phyloP scores from a whole-genome alignment of 345 rosid species.

The Psidium guajava region DNA sequence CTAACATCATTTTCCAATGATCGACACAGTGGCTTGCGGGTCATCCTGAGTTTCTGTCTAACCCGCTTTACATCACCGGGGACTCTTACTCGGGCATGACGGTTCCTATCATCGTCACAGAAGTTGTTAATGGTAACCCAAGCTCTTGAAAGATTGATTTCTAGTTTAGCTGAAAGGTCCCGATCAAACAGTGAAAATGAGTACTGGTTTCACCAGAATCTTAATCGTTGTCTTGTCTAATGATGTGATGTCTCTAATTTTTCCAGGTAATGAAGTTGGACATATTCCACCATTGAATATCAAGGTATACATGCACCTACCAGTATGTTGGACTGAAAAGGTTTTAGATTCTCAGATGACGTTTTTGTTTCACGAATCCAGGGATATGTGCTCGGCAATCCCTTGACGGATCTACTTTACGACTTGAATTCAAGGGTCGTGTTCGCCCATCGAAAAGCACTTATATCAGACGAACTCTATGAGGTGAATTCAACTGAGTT shows the following conservation, averaged over 20 bases:
- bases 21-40: conserved; percentile 19
- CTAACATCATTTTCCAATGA: background rate
- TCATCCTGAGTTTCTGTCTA: conserved; percentile 12
- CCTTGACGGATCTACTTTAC: conserved; percentile 10
- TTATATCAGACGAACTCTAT: conserved; percentile 47
- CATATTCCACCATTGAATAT: background rate
- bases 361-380: background rate
- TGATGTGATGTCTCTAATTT: background rate
- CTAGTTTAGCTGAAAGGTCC: background rate
- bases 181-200: background rate
- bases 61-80: conserved; percentile 18
- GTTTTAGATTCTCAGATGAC: background rate
- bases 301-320: background rate
- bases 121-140: conserved; percentile 6
- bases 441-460: conserved; percentile 30
- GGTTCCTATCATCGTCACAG: conserved; percentile 5
- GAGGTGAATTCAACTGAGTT: conserved; percentile 14
- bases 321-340: background rate
- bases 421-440: conserved; percentile 20
- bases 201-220: background rate
- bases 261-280: background rate
- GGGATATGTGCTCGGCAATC: conserved; percentile 46
- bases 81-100: conserved; percentile 19
- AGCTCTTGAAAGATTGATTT: background rate
- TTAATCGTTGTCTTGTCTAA: background rate